A percentile compares a stretch with the other conserved stretches of the same genome.
These are phyloP conservation scores for Populus hybrid DNA, from an alignment of 441 rosid genomes.

Conservation along the genomic window DNA sequence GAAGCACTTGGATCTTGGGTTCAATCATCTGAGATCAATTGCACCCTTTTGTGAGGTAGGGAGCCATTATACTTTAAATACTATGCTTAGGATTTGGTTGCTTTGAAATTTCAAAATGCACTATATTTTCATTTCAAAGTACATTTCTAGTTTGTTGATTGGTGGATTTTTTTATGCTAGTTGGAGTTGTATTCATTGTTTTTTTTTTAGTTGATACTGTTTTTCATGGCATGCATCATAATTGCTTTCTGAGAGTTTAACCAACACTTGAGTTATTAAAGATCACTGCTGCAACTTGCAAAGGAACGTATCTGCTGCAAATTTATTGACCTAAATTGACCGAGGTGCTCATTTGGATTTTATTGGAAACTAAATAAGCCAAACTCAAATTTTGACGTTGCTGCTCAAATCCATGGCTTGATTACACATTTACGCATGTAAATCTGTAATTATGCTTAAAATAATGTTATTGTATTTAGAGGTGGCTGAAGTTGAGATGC, in stretches of 20 bases:
- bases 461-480: neutral
- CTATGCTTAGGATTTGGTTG: too few relatives aligned
- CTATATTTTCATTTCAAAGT: too few relatives aligned
- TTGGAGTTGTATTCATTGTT: too few relatives aligned
- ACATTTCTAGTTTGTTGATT: too few relatives aligned
- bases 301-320: neutral
- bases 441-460: neutral
- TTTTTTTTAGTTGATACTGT: neutral
- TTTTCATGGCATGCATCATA: neutral
- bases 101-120: too few relatives aligned
- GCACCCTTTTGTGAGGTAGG: too few relatives aligned
- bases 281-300: neutral
- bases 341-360: neutral
- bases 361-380: neutral
- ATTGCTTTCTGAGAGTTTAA: neutral
- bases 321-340: neutral
- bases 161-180: too few relatives aligned
- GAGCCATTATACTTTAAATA: too few relatives aligned
- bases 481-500: neutral
- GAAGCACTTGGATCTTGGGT: constrained; percentile 94
- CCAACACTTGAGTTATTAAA: too few relatives aligned
- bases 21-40: constrained; percentile 76
- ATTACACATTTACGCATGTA: neutral
- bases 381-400: neutral
- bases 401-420: neutral